These are phyloP conservation scores for Fusarium sterilihyphosum DNA, from an alignment of 2,329 filamentous ascomycete genomes.

Conservation along the genomic window DNA sequence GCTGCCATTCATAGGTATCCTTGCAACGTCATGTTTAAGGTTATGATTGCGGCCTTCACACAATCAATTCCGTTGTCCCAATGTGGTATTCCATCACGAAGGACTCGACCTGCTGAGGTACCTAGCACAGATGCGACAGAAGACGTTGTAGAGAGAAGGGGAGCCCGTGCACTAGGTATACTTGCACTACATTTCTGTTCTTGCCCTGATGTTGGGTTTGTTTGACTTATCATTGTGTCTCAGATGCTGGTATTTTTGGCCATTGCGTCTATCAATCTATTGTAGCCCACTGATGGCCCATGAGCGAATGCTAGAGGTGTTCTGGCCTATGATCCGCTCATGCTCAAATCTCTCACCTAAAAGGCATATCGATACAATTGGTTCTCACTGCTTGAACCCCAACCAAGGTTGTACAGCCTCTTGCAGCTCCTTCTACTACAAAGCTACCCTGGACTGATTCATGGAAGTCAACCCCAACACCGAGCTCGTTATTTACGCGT, in stretches of 20 bases:
- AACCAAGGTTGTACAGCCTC: neutral
- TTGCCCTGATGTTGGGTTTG: neutral
- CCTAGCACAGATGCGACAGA: constrained; percentile 1
- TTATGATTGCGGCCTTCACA: neutral
- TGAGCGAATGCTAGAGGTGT: neutral
- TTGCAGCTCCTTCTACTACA: neutral
- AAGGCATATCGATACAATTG: neutral
- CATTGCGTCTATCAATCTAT: neutral
- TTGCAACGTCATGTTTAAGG: neutral
- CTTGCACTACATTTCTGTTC: neutral
- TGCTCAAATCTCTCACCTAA: neutral
- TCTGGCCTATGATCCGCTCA: neutral
- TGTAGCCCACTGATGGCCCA: neutral
- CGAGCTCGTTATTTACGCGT: constrained; percentile 2
- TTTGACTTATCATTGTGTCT: neutral
- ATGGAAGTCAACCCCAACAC: neutral
- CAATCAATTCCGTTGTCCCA: neutral
- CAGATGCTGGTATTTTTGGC: neutral
- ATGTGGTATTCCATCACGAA: neutral
- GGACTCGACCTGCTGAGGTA: constrained; percentile 2
- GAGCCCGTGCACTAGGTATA: neutral
- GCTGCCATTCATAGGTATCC: neutral
- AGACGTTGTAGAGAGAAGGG: neutral
- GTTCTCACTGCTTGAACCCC: neutral
- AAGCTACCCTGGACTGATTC: constrained; percentile 4